phyloP scores from a whole-genome alignment of 192 early-diverging fungal species.

The Phlyctochytrium planicorne region DNA sequence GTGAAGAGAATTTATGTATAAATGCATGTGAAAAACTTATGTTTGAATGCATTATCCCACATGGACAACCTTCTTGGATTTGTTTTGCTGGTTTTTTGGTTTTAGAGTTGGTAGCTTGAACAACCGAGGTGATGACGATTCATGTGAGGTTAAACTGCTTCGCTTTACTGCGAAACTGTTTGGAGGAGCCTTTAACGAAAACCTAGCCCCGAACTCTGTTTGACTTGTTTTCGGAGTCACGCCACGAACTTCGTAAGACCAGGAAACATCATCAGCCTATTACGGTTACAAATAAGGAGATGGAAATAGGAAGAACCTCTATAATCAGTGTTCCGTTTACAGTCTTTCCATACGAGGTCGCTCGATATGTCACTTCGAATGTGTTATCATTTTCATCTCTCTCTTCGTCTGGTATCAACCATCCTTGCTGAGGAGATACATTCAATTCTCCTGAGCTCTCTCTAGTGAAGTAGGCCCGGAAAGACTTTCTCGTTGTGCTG shows the following conservation, averaged over 20 bases:
- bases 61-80: too few relatives aligned
- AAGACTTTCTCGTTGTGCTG: conserved; percentile 19
- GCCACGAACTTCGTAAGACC: conserved; percentile 38
- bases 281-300: background rate
- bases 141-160: too few relatives aligned
- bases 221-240: conserved; percentile 30
- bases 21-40: too few relatives aligned
- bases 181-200: too few relatives aligned
- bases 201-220: too few relatives aligned
- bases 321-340: conserved; percentile 40
- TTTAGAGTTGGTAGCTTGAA: too few relatives aligned
- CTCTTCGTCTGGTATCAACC: conserved; percentile 32
- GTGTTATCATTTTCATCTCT: conserved; percentile 32
- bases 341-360: conserved; percentile 43
- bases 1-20: too few relatives aligned
- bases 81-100: too few relatives aligned
- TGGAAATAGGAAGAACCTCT: conserved; percentile 31
- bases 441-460: conserved; percentile 30
- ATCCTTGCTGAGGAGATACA: conserved; percentile 38
- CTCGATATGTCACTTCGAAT: conserved; percentile 46
- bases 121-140: too few relatives aligned
- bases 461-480: conserved; percentile 40
- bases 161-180: too few relatives aligned
- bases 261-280: conserved; percentile 35
- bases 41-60: too few relatives aligned